Conservation (phyloP, 192 early-diverging fungal genomes). For the Backusella parvicylindrica region DNA sequence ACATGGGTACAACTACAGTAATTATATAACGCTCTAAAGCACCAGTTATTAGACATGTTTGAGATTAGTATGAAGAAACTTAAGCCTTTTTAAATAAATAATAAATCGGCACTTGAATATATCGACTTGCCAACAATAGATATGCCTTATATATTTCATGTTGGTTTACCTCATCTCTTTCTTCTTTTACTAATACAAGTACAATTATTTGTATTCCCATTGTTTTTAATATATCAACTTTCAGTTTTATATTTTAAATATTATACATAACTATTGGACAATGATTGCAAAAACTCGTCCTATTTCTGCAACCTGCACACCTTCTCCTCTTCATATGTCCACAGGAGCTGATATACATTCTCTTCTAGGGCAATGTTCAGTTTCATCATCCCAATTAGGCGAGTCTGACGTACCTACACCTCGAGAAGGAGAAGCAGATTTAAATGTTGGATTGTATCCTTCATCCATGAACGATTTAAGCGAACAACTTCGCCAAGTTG, state of each 20-base stretch:
- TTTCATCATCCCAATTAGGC: background rate
- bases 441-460: background rate
- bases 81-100: background rate
- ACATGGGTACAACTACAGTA: background rate
- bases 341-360: background rate
- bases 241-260: background rate
- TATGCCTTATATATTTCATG: background rate
- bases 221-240: background rate
- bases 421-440: background rate
- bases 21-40: background rate
- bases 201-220: background rate
- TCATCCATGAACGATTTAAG: background rate
- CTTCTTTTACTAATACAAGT: background rate
- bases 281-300: background rate
- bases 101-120: background rate
- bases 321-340: background rate
- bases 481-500: background rate
- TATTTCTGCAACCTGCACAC: background rate
- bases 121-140: background rate
- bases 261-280: background rate
- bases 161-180: background rate
- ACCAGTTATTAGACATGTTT: background rate
- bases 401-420: background rate
- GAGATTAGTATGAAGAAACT: background rate
- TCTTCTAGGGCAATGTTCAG: background rate